phyloP scores from a whole-genome alignment of 768 basidiomycete genomes.

The Trametopsis cervina region DNA sequence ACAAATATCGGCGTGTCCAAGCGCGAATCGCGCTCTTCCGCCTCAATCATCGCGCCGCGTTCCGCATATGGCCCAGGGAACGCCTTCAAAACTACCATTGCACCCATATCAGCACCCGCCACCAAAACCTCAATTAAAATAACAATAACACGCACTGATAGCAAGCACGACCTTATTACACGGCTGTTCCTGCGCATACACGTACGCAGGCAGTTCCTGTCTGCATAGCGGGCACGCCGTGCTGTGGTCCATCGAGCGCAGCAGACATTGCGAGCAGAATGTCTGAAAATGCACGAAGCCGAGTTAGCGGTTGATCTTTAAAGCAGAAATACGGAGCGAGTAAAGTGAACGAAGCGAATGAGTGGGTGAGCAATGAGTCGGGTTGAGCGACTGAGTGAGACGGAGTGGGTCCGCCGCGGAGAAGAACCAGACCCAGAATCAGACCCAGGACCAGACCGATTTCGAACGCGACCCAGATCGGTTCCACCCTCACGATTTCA shows the following conservation, averaged over 20 bases:
- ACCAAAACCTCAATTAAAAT: slow-evolving; percentile 8
- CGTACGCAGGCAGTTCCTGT: slow-evolving; percentile 62
- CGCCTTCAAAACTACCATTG: slow-evolving; percentile 51
- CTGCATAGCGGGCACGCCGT: slow-evolving; percentile 82
- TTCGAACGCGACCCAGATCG: no score
- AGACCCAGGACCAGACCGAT: no score
- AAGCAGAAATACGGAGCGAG: no score
- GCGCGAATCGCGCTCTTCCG: slow-evolving; percentile 71
- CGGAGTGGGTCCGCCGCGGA: no score
- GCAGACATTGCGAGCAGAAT: slow-evolving; percentile 85
- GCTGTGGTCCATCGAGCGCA: slow-evolving; percentile 85
- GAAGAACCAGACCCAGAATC: no score
- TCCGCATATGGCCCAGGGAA: slow-evolving; percentile 64
- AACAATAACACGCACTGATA: slow-evolving; percentile 45
- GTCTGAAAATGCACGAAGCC: no score
- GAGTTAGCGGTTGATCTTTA: no score
- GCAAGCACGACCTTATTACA: slow-evolving; percentile 64
- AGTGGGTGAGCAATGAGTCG: no score
- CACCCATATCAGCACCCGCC: slow-evolving; percentile 8
- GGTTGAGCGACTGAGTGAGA: no score
- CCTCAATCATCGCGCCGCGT: slow-evolving; percentile 55
- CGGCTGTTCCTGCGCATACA: slow-evolving; percentile 78
- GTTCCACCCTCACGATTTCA: no score
- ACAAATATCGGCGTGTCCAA: slow-evolving; percentile 91
- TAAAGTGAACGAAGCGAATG: no score